phyloP scores from a whole-genome alignment of 257 asterid genomes.

The Solanum chilense region DNA sequence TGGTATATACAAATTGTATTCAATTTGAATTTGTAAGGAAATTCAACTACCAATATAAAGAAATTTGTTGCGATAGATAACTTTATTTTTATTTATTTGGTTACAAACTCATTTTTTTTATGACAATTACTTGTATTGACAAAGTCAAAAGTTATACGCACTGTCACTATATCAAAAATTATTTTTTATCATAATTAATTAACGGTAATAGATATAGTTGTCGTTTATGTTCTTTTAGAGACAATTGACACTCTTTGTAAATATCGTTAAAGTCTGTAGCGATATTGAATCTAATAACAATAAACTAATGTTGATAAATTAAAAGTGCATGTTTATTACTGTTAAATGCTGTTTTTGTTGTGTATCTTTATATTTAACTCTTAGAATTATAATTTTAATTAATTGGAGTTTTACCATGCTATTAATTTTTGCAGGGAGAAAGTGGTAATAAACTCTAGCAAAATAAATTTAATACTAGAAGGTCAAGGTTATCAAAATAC shows the following conservation, averaged over 20 bases:
- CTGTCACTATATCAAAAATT: neutral
- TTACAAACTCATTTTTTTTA: neutral
- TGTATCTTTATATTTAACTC: neutral
- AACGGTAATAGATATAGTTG: too few relatives aligned
- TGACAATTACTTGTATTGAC: neutral
- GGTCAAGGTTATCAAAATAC: conserved; percentile 73
- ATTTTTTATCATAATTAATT: too few relatives aligned
- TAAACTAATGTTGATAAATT: too few relatives aligned
- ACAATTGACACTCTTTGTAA: too few relatives aligned
- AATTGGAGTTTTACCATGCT: neutral
- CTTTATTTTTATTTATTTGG: neutral
- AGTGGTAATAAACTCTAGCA: conserved; percentile 38
- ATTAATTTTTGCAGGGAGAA: conserved; percentile 42
- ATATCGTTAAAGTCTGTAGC: neutral
- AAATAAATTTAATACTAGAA: conserved; percentile 55
- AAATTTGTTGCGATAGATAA: neutral
- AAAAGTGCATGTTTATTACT: neutral
- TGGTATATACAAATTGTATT: neutral
- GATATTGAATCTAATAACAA: too few relatives aligned
- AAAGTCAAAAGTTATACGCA: neutral
- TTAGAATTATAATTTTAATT: neutral
- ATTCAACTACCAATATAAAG: neutral
- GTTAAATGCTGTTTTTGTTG: neutral
- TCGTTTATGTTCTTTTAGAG: rapidly evolving
- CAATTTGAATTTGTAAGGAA: neutral